phyloP scores from a whole-genome alignment of 2,329 filamentous ascomycete genomes.

The Orbilia blumenaviensis region DNA sequence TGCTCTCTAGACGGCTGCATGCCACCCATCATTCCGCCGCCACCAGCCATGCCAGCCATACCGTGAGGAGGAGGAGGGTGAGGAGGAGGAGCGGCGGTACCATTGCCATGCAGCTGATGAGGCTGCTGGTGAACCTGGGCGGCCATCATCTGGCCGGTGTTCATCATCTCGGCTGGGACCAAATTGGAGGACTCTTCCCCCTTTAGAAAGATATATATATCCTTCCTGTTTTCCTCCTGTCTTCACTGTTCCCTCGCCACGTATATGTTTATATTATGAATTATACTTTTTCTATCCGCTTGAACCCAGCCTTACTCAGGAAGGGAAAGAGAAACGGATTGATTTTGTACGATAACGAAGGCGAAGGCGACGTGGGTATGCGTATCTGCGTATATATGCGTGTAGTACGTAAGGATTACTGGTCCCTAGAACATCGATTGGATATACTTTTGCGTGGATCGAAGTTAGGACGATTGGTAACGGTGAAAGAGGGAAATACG shows the following conservation, averaged over 20 bases:
- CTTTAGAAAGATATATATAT: too few species aligned
- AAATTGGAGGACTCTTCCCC: not conserved
- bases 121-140: conserved; percentile 48
- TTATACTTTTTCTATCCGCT: not conserved
- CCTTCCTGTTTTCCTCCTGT: too few species aligned
- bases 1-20: conserved; percentile 46
- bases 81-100: conserved; percentile 26
- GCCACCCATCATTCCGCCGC: too few species aligned
- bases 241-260: too few species aligned
- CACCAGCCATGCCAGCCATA: conserved; percentile 1
- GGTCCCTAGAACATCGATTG: conserved; percentile 2
- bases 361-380: too few species aligned
- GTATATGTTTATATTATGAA: not conserved
- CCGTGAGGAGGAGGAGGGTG: too few species aligned
- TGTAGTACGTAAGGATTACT: too few species aligned
- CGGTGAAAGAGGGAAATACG: not conserved
- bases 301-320: not conserved
- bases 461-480: too few species aligned
- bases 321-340: not conserved
- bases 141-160: conserved; percentile 47
- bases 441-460: too few species aligned
- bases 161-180: conserved; percentile 47
- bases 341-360: not conserved
- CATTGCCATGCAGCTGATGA: conserved; percentile 42
- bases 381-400: too few species aligned